Conservation (phyloP, 2,329 filamentous ascomycete species). For the Pseudogymnoascus sp. region DNA sequence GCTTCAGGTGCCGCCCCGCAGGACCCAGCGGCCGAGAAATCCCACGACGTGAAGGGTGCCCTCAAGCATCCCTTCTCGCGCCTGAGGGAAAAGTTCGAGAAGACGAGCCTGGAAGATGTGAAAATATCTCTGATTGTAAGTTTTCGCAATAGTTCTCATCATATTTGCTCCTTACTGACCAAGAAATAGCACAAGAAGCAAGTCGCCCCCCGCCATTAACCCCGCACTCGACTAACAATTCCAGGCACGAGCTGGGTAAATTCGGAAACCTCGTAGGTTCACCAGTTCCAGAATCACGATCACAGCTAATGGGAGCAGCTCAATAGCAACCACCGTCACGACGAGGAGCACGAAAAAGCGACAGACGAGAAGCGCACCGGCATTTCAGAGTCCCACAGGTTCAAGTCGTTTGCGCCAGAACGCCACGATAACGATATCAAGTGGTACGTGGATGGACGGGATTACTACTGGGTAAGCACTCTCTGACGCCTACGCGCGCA, state of each 20-base stretch:
- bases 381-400: constrained; percentile 69
- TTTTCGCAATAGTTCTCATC: not conserved
- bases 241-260: constrained; percentile 53
- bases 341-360: constrained; percentile 80
- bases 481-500: constrained; percentile 9
- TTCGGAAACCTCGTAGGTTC: constrained; percentile 49
- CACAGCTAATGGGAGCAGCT: constrained; percentile 35
- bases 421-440: constrained; percentile 80
- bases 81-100: constrained; percentile 42
- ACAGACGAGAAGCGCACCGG: constrained; percentile 73
- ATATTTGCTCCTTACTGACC: not conserved
- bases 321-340: constrained; percentile 84
- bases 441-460: constrained; percentile 93
- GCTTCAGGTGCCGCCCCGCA: not conserved
- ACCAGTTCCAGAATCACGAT: not conserved
- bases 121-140: constrained; percentile 43
- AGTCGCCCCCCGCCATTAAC: constrained; percentile 14
- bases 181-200: constrained; percentile 47
- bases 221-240: not conserved
- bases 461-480: constrained; percentile 72
- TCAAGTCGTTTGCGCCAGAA: constrained; percentile 84
- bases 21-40: constrained; percentile 21
- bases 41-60: constrained; percentile 32
- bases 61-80: constrained; percentile 36
- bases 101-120: constrained; percentile 47